Base-by-base conservation (phyloP, 2,329 filamentous ascomycete genomes). In the Saccharata proteae region DNA sequence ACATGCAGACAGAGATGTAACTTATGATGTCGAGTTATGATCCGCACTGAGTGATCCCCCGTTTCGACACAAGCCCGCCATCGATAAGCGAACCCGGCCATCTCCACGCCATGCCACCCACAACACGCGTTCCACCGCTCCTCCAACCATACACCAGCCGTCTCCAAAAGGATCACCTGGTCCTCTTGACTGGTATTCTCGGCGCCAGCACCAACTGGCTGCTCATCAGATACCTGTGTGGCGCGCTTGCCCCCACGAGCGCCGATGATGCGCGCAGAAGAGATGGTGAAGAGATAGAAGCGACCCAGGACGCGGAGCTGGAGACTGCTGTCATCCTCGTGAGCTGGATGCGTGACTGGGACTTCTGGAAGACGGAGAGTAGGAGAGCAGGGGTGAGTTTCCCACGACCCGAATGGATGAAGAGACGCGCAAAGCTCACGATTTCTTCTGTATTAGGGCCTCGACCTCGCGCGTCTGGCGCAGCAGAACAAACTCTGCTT, bases 291-390 rank as follows among this genome's bases (percentile, higher is more conserved):
- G 45, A 58, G 25, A 57, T 54, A 16, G 67, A 62, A 29, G 69
- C 24, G 6, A 16, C 24, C 6, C 6, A 23, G 10, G 42, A 32
- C 27, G 16, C 10, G 18, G 41, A 45, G 11, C 40, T 40, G 8
- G 46, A 46, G 16, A 41, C 42, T 7, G 53, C 51, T 12, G 55
- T 94, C 1, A 64, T 93, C 3, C 63, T 94, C 3, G 74, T 90
- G 36, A 92, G 81, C 59, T 93, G 90, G 57, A 60, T 93, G 56
- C 69, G 82, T 38, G 79, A 88, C 45, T 71, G 69, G 40, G 61
- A 69, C 1, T 92, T 93, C 49, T 94, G 85, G 84, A 74, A 64
- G 39, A 71, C 77, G 3, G 77, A 81, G 29, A 69, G 68, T 2
- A 68, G 72, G 32, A 77, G 77, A 53, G 55, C 84, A 47, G 79